phyloP scores from a whole-genome alignment of 768 basidiomycete genomes.

The Hemileccinum rubropunctum region DNA sequence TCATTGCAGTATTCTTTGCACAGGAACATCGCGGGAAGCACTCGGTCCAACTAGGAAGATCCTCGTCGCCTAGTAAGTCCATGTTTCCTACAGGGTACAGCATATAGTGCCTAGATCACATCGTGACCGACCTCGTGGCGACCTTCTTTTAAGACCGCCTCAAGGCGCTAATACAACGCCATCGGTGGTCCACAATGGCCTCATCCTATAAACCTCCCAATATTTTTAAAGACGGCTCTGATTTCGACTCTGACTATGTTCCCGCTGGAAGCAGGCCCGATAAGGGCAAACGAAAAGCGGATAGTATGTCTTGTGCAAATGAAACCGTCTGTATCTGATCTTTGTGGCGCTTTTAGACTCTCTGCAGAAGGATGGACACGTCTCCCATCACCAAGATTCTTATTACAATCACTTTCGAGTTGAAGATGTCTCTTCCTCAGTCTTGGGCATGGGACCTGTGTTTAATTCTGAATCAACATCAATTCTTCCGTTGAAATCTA shows the following conservation, averaged over 20 bases:
- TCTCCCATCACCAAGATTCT: background rate
- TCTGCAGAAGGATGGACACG: background rate
- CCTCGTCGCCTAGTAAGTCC: constrained; percentile 12
- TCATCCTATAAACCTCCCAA: constrained; percentile 8
- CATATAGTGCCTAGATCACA: background rate
- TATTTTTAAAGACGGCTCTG: background rate
- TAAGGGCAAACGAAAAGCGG: constrained; percentile 21
- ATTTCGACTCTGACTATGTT: background rate
- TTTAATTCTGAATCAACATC: constrained; percentile 3
- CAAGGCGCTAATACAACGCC: background rate
- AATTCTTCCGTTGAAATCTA: constrained; percentile 1
- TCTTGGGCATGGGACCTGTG: constrained; percentile 6
- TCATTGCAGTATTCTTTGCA: background rate
- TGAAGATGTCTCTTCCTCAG: background rate
- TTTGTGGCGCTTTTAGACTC: constrained; percentile 5
- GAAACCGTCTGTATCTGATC: background rate
- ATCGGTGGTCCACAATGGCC: constrained; percentile 9
- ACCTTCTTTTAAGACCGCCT: constrained; percentile 7
- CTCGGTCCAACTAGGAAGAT: constrained; percentile 9
- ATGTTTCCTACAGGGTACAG: background rate
- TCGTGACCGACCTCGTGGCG: constrained; percentile 9
- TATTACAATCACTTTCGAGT: background rate
- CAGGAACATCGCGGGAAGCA: constrained; percentile 13
- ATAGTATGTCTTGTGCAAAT: constrained; percentile 6
- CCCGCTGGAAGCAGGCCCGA: constrained; percentile 4